Conservation (phyloP, 768 basidiomycete genomes). For the Leccinellum luteum region DNA sequence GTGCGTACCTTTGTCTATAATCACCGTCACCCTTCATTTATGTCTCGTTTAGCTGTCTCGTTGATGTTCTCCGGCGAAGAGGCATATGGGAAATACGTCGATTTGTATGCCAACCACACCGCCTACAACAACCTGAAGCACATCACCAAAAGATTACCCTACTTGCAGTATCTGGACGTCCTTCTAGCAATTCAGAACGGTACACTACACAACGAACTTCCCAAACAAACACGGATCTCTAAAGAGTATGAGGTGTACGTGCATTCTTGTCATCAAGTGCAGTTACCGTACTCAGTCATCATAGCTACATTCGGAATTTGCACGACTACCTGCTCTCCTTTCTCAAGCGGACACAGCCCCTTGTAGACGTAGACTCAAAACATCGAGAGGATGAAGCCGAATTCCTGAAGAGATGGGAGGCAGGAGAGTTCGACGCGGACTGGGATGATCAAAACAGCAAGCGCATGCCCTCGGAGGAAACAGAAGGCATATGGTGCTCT, state of each 20-base stretch:
- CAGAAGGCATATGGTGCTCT: conserved; percentile 86
- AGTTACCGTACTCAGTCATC: conserved; percentile 9
- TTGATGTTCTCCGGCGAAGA: conserved; percentile 96
- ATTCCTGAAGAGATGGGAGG: conserved; percentile 81
- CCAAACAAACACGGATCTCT: conserved; percentile 61
- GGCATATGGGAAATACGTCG: conserved; percentile 90
- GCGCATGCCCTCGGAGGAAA: conserved; percentile 39
- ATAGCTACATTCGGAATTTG: conserved; percentile 80
- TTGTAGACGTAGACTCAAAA: conserved; percentile 71
- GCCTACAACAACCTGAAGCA: conserved; percentile 88
- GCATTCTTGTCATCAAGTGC: background rate
- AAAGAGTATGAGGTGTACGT: conserved; percentile 81
- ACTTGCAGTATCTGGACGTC: conserved; percentile 90
- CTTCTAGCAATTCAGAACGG: conserved; percentile 64
- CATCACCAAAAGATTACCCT: conserved; percentile 78
- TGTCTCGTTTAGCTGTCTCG: conserved; percentile 56
- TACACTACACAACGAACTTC: conserved; percentile 63
- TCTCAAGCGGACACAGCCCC: conserved; percentile 77
- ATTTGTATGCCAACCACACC: conserved; percentile 85
- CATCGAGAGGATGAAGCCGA: conserved; percentile 62
- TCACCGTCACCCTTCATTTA: conserved; percentile 6
- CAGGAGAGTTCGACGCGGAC: conserved; percentile 58
- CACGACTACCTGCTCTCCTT: conserved; percentile 87
- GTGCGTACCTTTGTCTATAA: conserved; percentile 46
- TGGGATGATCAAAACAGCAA: conserved; percentile 64